Percentiles rank a stretch among this genome's conserved stretches.
These are phyloP conservation scores for Mucor circinelloides DNA, from an alignment of 371 early-diverging fungal species.

Conservation along the genomic window DNA sequence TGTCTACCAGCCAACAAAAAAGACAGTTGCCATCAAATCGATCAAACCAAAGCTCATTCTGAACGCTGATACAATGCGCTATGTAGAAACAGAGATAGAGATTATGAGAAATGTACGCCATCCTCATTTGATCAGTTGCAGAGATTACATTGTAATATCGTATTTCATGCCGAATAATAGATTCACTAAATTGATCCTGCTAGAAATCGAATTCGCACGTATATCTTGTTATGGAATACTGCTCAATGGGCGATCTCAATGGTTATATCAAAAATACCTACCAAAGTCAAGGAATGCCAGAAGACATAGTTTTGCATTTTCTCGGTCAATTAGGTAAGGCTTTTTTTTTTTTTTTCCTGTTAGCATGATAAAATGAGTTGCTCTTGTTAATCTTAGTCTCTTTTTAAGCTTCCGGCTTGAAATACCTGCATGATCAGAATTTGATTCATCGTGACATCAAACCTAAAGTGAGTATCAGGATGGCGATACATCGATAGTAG, in stretches of 20 bases:
- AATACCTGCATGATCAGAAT: constrained; percentile 77
- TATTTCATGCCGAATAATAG: not conserved
- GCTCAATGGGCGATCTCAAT: constrained; percentile 87
- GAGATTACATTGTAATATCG: constrained; percentile 67
- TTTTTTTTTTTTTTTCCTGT: not conserved
- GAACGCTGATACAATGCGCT: constrained; percentile 31
- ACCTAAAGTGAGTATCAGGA: constrained; percentile 48
- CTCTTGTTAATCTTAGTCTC: not conserved
- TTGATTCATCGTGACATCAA: constrained; percentile 97
- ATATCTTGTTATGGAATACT: constrained; percentile 93
- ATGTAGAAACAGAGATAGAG: constrained; percentile 87
- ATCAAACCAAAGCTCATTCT: not conserved
- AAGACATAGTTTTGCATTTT: constrained; percentile 75
- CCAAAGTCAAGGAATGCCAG: constrained; percentile 67
- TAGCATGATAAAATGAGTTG: not conserved
- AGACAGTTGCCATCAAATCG: constrained; percentile 82
- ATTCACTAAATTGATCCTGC: not conserved
- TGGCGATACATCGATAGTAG: not conserved
- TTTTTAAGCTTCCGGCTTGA: constrained; percentile 71
- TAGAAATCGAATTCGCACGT: constrained; percentile 87
- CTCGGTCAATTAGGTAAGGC: constrained; percentile 5
- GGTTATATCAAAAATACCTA: constrained; percentile 74
- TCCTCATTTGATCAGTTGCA: constrained; percentile 79
- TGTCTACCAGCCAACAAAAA: constrained; percentile 48
- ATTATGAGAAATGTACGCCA: constrained; percentile 83